Evolutionary conservation across 202 grass and related monocot genomes (phyloP).

Genomic region (Musa balbisiana): DNA sequence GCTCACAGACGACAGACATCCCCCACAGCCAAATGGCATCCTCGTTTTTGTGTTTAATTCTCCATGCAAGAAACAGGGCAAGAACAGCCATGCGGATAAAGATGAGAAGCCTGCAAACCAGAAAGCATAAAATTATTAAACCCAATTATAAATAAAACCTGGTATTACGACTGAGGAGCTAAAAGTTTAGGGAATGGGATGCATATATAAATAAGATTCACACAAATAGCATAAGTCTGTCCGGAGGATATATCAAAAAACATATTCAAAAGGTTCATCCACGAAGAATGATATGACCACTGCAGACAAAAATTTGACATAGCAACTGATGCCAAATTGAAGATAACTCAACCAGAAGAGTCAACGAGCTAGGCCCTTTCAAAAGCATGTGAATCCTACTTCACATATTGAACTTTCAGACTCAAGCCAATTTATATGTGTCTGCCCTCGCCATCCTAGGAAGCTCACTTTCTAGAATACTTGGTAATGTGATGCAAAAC

Average conservation of each 20-base stretch:
- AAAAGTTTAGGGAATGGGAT: neutral
- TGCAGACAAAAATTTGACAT: neutral
- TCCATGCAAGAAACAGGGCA: constrained; percentile 70
- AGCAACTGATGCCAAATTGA: neutral
- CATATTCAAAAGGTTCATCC: neutral
- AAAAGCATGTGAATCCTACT: neutral
- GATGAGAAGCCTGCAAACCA: constrained; percentile 62
- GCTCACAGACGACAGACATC: constrained; percentile 91
- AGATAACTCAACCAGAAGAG: neutral
- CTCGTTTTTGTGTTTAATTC: constrained; percentile 63
- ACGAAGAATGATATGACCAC: neutral
- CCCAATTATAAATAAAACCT: neutral
- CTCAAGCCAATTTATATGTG: too few species aligned
- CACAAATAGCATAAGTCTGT: too few species aligned
- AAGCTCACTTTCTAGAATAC: too few species aligned
- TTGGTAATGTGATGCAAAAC: too few species aligned
- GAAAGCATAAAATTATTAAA: constrained; percentile 6
- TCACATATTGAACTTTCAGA: too few species aligned
- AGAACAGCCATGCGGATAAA: constrained; percentile 62
- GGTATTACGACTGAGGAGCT: neutral
- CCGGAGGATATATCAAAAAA: neutral
- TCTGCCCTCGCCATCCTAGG: too few species aligned
- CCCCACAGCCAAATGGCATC: constrained; percentile 96
- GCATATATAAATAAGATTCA: neutral
- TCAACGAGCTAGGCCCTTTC: neutral